Base-by-base conservation (phyloP, 2,329 filamentous ascomycete species). In the Colletotrichum chrysophilum region DNA sequence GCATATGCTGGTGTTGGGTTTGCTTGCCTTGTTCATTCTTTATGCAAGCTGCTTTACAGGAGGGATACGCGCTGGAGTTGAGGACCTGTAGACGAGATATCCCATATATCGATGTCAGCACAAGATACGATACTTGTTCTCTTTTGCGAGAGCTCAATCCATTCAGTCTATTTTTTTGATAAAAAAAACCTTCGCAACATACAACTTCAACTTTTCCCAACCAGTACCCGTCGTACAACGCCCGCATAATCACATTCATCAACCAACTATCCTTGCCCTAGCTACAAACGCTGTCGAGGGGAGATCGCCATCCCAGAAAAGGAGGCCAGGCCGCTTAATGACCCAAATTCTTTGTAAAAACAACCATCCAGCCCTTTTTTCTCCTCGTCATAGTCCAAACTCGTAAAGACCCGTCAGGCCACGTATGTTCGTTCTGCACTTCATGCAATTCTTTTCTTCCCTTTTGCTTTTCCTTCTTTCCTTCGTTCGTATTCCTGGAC, bases 181-280 rank as follows among this genome's bases (percentile, higher is more conserved):
- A 13, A 7, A 7, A 32, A 21, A 36, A 36, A 58, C 52, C 67
- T 64, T 36, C 4, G 18, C 55, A 58, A 21, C 21, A 52, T 12
- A 26, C 28, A 66, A 73, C 21, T n/a, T 61, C 18, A 75, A 76
- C 74, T 76, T 76, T 76, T 76, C 58, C 74, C 64, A 48, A 26
- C 43, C 72, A 5, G 24, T 71, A 24, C 30, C 73, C 73, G 38
- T 30, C 28, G 13, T 73, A 21, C 21, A 64, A 76, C 70, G 74
- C 74, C 74, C 24, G 14, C 64, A 67, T 34, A 43, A 55, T 52
- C 66, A 28, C 55, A 38, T 58, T 70, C 71, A 65, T 74, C 66
- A 74, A 74, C 67, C 30, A 36, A 26, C 32, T 43, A 14, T 32
- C 30, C 18, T 60, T 43, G 55, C 18, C 30, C 48, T 30, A 52